These are phyloP conservation scores for Xylaria sp. DNA, from an alignment of 2,329 filamentous ascomycete species.

Conservation along the genomic window DNA sequence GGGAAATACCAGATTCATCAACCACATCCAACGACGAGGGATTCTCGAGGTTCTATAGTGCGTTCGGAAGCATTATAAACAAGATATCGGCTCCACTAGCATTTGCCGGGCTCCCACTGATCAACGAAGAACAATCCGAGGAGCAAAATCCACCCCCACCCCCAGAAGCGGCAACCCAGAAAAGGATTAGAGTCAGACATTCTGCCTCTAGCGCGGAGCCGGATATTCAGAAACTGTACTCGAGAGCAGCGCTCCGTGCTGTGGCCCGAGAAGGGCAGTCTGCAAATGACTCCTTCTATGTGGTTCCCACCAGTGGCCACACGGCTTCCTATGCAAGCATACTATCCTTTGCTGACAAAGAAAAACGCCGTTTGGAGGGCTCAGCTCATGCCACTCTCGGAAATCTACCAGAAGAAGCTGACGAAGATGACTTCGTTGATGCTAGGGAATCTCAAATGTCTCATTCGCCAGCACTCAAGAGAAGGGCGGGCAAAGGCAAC, in stretches of 20 bases:
- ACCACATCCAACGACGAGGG: constrained; percentile 71
- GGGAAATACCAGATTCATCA: constrained; percentile 45
- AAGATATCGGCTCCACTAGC: constrained; percentile 89
- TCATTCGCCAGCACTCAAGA: constrained; percentile 57
- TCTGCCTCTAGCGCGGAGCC: constrained; percentile 64
- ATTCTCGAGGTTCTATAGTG: constrained; percentile 91
- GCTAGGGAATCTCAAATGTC: constrained; percentile 73
- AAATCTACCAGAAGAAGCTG: constrained; percentile 64
- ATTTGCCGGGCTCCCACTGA: constrained; percentile 89
- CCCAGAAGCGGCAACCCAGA: constrained; percentile 54
- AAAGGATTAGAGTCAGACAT: constrained; percentile 53
- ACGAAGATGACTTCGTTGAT: constrained; percentile 90
- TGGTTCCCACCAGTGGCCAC: constrained; percentile 90
- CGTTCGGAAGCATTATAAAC: constrained; percentile 89
- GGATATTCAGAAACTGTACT: constrained; percentile 86
- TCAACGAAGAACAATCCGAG: constrained; percentile 60
- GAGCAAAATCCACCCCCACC: constrained; percentile 54
- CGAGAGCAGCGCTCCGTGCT: constrained; percentile 83
- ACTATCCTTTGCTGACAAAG: constrained; percentile 75
- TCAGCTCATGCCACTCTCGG: constrained; percentile 56
- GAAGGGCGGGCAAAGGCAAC: constrained; percentile 55
- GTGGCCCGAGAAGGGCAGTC: constrained; percentile 75
- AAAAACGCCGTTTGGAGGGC: constrained; percentile 68
- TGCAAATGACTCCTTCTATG: constrained; percentile 85
- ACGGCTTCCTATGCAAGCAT: constrained; percentile 95